These are phyloP conservation scores for Stenogyne calaminthoides DNA, from an alignment of 305 asterid species.

Conservation along the genomic window DNA sequence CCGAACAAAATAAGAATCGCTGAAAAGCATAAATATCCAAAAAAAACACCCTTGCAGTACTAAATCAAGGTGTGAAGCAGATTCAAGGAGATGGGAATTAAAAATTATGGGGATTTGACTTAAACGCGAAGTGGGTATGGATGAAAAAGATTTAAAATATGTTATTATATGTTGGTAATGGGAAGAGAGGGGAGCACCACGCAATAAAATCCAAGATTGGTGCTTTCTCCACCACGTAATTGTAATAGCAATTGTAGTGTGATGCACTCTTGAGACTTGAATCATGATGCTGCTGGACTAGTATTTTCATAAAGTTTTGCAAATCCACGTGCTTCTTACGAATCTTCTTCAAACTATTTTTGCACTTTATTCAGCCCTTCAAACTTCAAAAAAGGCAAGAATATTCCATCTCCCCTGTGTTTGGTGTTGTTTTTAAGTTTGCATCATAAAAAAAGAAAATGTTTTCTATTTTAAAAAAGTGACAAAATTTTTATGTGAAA, in stretches of 20 bases:
- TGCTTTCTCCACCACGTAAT: neutral
- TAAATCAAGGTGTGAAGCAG: neutral
- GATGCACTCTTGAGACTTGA: neutral
- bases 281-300: neutral
- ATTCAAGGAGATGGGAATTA: neutral
- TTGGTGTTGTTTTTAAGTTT: too few species aligned
- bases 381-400: neutral
- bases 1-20: neutral
- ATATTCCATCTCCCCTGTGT: too few species aligned
- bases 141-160: neutral
- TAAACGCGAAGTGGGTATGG: constrained; percentile 4
- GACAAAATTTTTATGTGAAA: too few species aligned
- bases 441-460: too few species aligned
- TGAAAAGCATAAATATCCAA: neutral
- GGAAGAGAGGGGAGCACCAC: neutral
- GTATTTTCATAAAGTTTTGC: too few species aligned
- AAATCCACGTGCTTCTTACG: neutral
- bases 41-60: neutral
- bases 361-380: neutral
- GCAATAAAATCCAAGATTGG: neutral
- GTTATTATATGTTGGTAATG: neutral
- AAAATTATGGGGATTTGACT: neutral
- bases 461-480: too few species aligned
- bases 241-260: too few species aligned
- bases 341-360: neutral